A percentile compares a stretch with the other conserved stretches of the same genome.
These are phyloP conservation scores for Umbellularia californica DNA, from an alignment of 164 flowering plant species.

Conservation along the genomic window DNA sequence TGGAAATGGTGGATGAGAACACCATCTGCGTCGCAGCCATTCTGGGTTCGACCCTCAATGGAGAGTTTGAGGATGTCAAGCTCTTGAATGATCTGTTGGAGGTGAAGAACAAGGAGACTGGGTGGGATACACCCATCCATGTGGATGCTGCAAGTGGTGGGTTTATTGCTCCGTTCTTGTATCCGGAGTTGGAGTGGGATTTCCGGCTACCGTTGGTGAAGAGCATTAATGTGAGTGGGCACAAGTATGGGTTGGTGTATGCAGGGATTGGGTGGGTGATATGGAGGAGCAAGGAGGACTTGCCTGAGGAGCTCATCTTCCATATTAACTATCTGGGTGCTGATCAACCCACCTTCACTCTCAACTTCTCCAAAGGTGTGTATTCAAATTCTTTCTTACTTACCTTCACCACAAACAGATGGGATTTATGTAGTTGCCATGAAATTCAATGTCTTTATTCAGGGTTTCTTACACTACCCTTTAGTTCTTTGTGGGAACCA, in stretches of 20 bases:
- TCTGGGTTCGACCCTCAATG: conserved; percentile 43
- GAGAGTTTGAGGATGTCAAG: conserved; percentile 48
- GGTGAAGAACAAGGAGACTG: conserved; percentile 36
- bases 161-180: conserved; percentile 35
- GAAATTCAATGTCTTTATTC: too few species aligned
- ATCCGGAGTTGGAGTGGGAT: conserved; percentile 45
- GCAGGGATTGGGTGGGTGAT: conserved; percentile 44
- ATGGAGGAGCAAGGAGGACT: conserved; percentile 41
- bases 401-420: too few species aligned
- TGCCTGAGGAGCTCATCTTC: conserved; percentile 45
- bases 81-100: conserved; percentile 36
- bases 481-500: too few species aligned
- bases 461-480: too few species aligned
- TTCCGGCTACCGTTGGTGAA: conserved; percentile 38
- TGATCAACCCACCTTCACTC: conserved; percentile 49
- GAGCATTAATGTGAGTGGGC: conserved; percentile 44
- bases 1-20: conserved; percentile 46
- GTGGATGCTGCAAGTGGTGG: conserved; percentile 46
- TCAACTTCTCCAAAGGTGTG: conserved; percentile 45
- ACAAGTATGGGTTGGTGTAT: conserved; percentile 42
- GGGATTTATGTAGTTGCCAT: too few species aligned
- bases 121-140: conserved; percentile 41
- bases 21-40: conserved; percentile 47
- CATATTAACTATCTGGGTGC: conserved; percentile 46
- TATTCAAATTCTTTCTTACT: too few species aligned